Conservation (phyloP, 345 rosid species). For the Murraya koenigii region DNA sequence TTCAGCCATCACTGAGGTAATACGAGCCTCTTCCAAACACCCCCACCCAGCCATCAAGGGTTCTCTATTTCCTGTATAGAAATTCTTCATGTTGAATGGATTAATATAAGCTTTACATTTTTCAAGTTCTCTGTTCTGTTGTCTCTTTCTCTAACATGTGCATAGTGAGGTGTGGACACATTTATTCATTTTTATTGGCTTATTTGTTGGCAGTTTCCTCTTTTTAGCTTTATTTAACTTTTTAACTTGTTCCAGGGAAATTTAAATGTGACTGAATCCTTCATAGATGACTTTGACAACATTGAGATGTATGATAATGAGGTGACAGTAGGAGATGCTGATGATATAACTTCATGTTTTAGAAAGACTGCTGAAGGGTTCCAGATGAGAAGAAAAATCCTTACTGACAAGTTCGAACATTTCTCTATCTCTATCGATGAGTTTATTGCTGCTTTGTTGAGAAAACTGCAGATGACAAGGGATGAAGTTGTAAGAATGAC, state of each 20-base stretch:
- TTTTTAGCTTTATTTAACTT: conserved; percentile 7
- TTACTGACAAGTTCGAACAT: conserved; percentile 44
- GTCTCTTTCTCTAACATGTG: neutral
- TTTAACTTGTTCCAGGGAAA: conserved; percentile 43
- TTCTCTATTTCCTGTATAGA: neutral
- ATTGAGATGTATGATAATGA: conserved; percentile 35
- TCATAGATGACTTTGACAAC: conserved; percentile 37
- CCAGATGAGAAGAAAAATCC: conserved; percentile 44
- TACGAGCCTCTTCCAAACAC: neutral
- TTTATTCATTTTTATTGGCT: conserved; percentile 1
- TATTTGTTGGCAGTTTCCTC: conserved; percentile 17
- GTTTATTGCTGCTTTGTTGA: conserved; percentile 37
- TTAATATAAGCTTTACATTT: neutral
- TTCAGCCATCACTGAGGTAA: conserved; percentile 54
- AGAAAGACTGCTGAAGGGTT: conserved; percentile 50
- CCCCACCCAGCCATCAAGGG: neutral
- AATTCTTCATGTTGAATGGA: neutral
- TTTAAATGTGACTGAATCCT: conserved; percentile 26
- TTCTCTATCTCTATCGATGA: conserved; percentile 53
- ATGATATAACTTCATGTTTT: conserved; percentile 45
- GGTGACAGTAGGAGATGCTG: conserved; percentile 31
- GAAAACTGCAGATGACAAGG: conserved; percentile 46
- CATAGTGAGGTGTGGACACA: neutral
- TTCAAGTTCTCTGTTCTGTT: neutral
- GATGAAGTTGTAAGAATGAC: conserved; percentile 31